These are phyloP conservation scores for Yamadazyma epiphylla DNA, from an alignment of 1,139 yeast species.

Conservation along the genomic window DNA sequence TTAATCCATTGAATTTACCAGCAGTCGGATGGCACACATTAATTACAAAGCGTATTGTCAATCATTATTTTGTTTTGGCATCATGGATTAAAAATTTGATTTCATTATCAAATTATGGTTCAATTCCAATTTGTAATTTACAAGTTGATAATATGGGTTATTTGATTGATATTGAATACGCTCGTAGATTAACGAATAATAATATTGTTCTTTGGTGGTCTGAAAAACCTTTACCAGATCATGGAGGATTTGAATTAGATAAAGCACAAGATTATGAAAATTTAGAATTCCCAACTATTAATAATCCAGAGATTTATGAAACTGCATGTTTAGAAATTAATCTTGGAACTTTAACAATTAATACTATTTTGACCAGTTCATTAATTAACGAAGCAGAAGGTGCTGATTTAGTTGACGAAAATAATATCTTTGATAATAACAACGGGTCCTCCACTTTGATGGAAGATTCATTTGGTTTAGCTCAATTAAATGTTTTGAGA, in stretches of 20 bases:
- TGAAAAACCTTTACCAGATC: constrained; percentile 72
- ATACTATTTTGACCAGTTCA: constrained; percentile 82
- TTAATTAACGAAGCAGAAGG: constrained; percentile 90
- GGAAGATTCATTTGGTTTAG: constrained; percentile 75
- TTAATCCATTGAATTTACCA: constrained; percentile 58
- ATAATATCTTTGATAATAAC: constrained; percentile 34
- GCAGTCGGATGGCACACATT: constrained; percentile 85
- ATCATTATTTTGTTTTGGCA: constrained; percentile 71
- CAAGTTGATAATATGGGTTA: constrained; percentile 73
- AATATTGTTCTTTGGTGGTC: constrained; percentile 95
- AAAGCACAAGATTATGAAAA: constrained; percentile 49
- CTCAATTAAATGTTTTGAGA: constrained; percentile 70
- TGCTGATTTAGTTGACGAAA: constrained; percentile 63
- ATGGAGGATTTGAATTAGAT: constrained; percentile 81
- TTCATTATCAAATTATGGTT: constrained; percentile 65
- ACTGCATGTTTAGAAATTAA: constrained; percentile 78
- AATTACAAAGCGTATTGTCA: constrained; percentile 63
- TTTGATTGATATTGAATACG: constrained; percentile 81
- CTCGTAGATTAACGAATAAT: constrained; percentile 64
- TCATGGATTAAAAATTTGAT: constrained; percentile 70
- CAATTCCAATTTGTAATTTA: constrained; percentile 83
- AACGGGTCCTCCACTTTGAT: constrained; percentile 57
- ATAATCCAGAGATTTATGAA: constrained; percentile 76
- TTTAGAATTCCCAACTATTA: constrained; percentile 68
- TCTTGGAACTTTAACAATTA: constrained; percentile 74